These are phyloP conservation scores for Aspergillus caelatus DNA, from an alignment of 2,329 filamentous ascomycete species.

Conservation along the genomic window DNA sequence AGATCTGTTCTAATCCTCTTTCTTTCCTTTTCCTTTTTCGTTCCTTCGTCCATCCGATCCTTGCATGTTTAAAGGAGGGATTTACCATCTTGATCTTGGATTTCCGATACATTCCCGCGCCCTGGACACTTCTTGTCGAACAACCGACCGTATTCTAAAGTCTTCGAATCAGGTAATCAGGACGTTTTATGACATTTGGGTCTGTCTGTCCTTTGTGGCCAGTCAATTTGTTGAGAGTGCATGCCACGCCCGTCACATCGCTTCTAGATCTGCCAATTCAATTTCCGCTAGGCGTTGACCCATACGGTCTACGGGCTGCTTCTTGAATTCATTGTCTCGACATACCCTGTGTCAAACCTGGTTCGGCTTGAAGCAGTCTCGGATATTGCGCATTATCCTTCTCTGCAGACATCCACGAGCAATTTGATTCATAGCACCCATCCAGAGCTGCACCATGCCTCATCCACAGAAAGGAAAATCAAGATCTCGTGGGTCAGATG, in stretches of 20 bases:
- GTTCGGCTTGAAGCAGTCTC: neutral
- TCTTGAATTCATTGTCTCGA: neutral
- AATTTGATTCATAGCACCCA: neutral
- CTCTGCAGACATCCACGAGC: neutral
- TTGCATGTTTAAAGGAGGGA: constrained; percentile 1
- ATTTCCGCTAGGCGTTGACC: neutral
- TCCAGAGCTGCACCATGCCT: constrained; percentile 29
- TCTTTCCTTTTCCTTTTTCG: constrained; percentile 3
- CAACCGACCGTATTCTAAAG: neutral
- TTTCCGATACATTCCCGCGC: neutral
- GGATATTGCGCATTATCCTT: neutral
- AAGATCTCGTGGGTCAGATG: constrained; percentile 38
- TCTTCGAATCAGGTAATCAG: neutral
- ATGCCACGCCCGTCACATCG: neutral
- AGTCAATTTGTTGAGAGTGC: neutral
- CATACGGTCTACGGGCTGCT: neutral
- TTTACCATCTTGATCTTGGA: neutral
- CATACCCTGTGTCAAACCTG: neutral
- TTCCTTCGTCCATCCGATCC: neutral
- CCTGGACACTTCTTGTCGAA: neutral
- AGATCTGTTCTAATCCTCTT: constrained; percentile 1
- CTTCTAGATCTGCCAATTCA: neutral
- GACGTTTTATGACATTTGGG: neutral
- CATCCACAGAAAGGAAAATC: constrained; percentile 33
- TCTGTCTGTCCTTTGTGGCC: neutral